phyloP scores from a whole-genome alignment of 2,329 filamentous ascomycete genomes.

The Arthrobotrys pseudoclavata region DNA sequence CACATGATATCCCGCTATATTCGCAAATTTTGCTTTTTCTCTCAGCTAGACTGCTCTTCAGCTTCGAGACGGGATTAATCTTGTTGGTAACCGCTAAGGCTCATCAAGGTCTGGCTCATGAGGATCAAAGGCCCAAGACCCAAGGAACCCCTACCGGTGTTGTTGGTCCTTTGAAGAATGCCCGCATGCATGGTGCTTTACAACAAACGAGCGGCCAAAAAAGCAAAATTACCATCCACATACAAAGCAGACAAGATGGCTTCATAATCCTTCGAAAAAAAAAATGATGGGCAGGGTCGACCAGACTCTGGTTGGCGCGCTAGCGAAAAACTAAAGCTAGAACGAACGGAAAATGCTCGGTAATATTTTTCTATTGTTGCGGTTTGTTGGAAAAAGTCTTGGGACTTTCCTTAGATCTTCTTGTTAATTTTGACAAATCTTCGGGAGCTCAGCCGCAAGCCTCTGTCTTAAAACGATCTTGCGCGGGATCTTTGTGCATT shows the following conservation, averaged over 20 bases:
- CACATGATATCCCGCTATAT: constrained; percentile 34
- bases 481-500: constrained; percentile 10
- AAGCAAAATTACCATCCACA: constrained; percentile 39
- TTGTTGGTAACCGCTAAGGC: constrained; percentile 44
- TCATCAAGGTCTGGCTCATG: constrained; percentile 18
- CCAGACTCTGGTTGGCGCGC: constrained; percentile 44
- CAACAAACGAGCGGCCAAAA: constrained; percentile 30
- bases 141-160: constrained; percentile 24
- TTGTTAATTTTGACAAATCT: constrained; percentile 60
- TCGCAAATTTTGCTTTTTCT: constrained; percentile 30
- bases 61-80: constrained; percentile 56
- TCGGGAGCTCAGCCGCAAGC: constrained; percentile 59
- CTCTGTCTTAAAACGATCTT: constrained; percentile 28
- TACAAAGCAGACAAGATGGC: constrained; percentile 35
- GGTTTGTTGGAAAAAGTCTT: constrained; percentile 5
- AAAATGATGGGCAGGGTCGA: background rate
- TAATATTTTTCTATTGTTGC: constrained; percentile 6
- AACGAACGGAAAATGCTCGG: constrained; percentile 4
- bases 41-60: constrained; percentile 32
- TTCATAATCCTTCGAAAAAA: constrained; percentile 59
- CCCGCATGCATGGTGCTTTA: constrained; percentile 35
- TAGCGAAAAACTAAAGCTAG: constrained; percentile 37
- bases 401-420: constrained; percentile 10
- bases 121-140: constrained; percentile 32
- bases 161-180: constrained; percentile 18